Percentiles rank a stretch among this genome's conserved stretches.
These are phyloP conservation scores for Phytophthora pluvialis DNA, from an alignment of 352 stramenopile genomes.

Conservation along the genomic window DNA sequence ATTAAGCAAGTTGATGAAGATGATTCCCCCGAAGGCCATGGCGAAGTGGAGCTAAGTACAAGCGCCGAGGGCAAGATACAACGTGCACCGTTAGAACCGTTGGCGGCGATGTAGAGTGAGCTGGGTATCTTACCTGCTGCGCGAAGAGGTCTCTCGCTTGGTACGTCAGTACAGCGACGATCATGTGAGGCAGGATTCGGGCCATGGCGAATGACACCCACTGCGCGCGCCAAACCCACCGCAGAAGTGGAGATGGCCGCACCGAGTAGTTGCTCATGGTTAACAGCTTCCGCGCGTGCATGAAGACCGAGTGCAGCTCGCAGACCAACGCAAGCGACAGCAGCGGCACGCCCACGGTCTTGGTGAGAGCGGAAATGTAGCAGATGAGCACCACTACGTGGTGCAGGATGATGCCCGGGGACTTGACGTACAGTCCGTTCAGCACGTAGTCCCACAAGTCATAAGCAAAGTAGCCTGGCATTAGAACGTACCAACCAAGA, in stretches of 20 bases:
- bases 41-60: slow-evolving; percentile 55
- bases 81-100: not conserved
- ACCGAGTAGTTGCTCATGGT: slow-evolving; percentile 64
- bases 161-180: slow-evolving; percentile 57
- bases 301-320: slow-evolving; percentile 80
- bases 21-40: slow-evolving; percentile 79
- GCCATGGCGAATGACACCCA: slow-evolving; percentile 59
- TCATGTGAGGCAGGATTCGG: slow-evolving; percentile 51
- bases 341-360: slow-evolving; percentile 74
- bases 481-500: slow-evolving; percentile 12
- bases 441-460: slow-evolving; percentile 83
- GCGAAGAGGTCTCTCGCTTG: slow-evolving; percentile 46
- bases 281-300: slow-evolving; percentile 81
- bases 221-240: slow-evolving; percentile 60
- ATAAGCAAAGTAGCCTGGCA: slow-evolving; percentile 77
- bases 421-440: slow-evolving; percentile 75
- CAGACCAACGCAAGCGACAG: slow-evolving; percentile 76
- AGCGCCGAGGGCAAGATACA: not conserved
- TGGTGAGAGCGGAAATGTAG: slow-evolving; percentile 79
- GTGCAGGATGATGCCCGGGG: slow-evolving; percentile 70
- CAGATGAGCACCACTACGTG: slow-evolving; percentile 84
- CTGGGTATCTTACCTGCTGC: slow-evolving; percentile 40
- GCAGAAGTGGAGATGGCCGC: slow-evolving; percentile 34
- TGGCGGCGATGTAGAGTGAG: not conserved
- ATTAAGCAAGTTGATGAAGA: slow-evolving; percentile 81